phyloP scores from a whole-genome alignment of 805 yeast genomes.

The Blastobotrys mokoenaii region DNA sequence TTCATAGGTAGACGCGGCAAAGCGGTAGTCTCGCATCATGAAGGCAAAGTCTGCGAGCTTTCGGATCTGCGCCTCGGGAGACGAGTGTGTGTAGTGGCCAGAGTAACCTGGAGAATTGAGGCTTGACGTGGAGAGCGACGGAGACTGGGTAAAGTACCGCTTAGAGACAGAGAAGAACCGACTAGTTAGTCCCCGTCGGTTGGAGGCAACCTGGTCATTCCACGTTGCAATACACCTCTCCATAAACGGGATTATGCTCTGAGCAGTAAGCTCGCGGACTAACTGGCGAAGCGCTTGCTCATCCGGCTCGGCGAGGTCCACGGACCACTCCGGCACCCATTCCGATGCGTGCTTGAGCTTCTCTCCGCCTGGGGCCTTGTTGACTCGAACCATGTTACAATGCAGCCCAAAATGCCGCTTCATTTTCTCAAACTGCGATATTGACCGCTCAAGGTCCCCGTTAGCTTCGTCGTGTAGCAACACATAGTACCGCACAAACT shows the following conservation, averaged over 20 bases:
- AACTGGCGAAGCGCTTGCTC: conserved; percentile 34
- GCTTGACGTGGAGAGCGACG: conserved; percentile 14
- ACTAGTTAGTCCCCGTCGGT: conserved; percentile 68
- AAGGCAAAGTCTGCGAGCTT: conserved; percentile 89
- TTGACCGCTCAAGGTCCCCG: conserved; percentile 37
- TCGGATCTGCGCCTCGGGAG: conserved; percentile 67
- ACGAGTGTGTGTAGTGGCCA: conserved; percentile 51
- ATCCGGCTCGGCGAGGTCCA: conserved; percentile 25
- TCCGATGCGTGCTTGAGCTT: background rate
- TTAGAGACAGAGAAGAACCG: conserved; percentile 60
- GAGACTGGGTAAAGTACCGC: conserved; percentile 33
- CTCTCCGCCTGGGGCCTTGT: background rate
- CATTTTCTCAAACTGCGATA: conserved; percentile 32
- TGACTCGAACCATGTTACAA: conserved; percentile 18
- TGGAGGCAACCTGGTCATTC: conserved; percentile 76
- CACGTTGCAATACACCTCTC: conserved; percentile 68
- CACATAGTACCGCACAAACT: conserved; percentile 48
- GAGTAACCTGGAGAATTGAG: conserved; percentile 20
- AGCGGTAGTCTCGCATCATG: conserved; percentile 81
- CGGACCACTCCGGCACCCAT: too few species aligned
- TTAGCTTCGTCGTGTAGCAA: conserved; percentile 41
- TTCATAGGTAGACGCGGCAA: conserved; percentile 79
- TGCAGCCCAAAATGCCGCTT: conserved; percentile 30
- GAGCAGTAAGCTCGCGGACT: conserved; percentile 40
- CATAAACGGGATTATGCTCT: conserved; percentile 71